These are phyloP conservation scores for Paramyrothecium sp. DNA, from an alignment of 2,329 filamentous ascomycete genomes.

Conservation along the genomic window DNA sequence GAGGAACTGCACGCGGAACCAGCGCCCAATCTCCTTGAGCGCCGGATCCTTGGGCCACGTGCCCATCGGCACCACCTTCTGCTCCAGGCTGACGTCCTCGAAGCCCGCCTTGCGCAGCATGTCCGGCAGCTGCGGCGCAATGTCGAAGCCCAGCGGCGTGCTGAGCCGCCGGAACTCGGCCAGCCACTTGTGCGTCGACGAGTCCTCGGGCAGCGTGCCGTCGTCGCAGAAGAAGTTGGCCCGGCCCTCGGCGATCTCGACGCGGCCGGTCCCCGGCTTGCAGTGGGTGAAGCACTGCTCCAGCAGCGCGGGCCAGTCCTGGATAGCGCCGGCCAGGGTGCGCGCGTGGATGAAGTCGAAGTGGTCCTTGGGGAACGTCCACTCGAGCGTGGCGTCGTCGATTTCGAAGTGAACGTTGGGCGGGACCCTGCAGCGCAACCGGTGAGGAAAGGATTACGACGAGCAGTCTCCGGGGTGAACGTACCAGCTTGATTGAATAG, in stretches of 20 bases:
- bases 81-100: conserved; percentile 23
- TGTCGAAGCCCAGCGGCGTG: conserved; percentile 33
- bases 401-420: conserved; percentile 64
- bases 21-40: conserved; percentile 34
- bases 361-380: conserved; percentile 18
- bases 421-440: conserved; percentile 39
- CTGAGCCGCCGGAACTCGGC: conserved; percentile 32
- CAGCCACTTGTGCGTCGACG: conserved; percentile 38
- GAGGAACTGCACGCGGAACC: conserved; percentile 34
- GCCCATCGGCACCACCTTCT: conserved; percentile 30
- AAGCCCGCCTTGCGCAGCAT: conserved; percentile 38
- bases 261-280: conserved; percentile 29
- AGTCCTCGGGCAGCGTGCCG: conserved; percentile 32
- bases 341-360: conserved; percentile 13
- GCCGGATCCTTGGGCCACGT: conserved; percentile 34
- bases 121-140: conserved; percentile 32
- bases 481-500: conserved; percentile 10
- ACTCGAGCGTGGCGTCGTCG: conserved; percentile 59
- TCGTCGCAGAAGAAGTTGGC: conserved; percentile 37
- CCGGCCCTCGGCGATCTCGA: conserved; percentile 39
- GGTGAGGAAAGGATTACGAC: no score
- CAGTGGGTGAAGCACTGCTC: conserved; percentile 22
- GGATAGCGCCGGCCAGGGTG: conserved; percentile 28
- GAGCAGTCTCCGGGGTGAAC: background rate
- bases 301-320: conserved; percentile 30